Percentiles rank a stretch among this genome's conserved stretches.
These are phyloP conservation scores for Ogataea methanolica DNA, from an alignment of 805 yeast genomes.

Conservation along the genomic window DNA sequence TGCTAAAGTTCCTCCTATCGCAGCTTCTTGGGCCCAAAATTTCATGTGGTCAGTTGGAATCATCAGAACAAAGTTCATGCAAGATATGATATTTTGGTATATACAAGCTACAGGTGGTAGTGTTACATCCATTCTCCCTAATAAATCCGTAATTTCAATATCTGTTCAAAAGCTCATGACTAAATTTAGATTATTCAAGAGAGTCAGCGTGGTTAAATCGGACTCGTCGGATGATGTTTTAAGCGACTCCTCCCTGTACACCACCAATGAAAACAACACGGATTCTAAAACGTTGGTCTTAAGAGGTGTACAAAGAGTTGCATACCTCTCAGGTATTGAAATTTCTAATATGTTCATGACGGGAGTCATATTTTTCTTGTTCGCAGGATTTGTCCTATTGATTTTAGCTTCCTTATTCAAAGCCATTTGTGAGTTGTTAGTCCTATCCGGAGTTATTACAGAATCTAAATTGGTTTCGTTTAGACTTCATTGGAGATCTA, in stretches of 20 bases:
- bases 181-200: conserved; percentile 25
- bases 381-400: conserved; percentile 62
- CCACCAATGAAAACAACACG: conserved; percentile 63
- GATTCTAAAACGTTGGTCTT: conserved; percentile 71
- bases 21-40: conserved; percentile 97
- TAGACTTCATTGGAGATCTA: conserved; percentile 77
- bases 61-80: conserved; percentile 72
- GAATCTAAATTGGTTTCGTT: conserved; percentile 68
- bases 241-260: conserved; percentile 49
- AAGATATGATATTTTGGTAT: conserved; percentile 85
- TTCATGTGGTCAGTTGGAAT: conserved; percentile 96
- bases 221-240: conserved; percentile 42
- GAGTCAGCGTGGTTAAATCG: conserved; percentile 37
- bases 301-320: conserved; percentile 90
- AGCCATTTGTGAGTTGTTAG: conserved; percentile 59
- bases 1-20: conserved; percentile 88
- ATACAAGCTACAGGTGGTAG: conserved; percentile 92
- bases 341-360: conserved; percentile 83
- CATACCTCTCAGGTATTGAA: conserved; percentile 80
- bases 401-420: conserved; percentile 59
- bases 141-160: conserved; percentile 64
- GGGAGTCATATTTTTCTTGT: conserved; percentile 75
- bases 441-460: conserved; percentile 53
- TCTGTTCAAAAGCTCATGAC: conserved; percentile 64
- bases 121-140: conserved; percentile 68